Percentiles rank a stretch among this genome's conserved stretches.
These are phyloP conservation scores for Pyrenochaeta sp. DNA, from an alignment of 2,329 filamentous ascomycete genomes.

Conservation along the genomic window DNA sequence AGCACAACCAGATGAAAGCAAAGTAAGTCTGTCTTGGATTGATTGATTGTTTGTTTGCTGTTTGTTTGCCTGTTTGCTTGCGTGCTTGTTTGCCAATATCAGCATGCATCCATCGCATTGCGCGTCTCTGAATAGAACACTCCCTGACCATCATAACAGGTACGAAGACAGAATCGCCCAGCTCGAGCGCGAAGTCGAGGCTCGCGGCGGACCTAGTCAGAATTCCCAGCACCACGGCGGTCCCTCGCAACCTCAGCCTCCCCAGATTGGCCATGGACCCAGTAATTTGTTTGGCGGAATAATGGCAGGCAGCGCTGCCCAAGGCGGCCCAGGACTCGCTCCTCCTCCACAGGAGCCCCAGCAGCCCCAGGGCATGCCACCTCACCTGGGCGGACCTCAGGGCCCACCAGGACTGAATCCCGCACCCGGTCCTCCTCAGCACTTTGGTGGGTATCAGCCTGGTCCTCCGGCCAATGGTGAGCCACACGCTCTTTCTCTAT, in stretches of 20 bases:
- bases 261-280: conserved; percentile 82
- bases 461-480: conserved; percentile 69
- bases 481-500: conserved; percentile 29
- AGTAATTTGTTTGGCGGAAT: conserved; percentile 95
- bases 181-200: conserved; percentile 87
- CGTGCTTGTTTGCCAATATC: neutral
- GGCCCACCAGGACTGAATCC: conserved; percentile 73
- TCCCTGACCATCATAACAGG: conserved; percentile 59
- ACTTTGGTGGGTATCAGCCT: conserved; percentile 76
- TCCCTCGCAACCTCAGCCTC: conserved; percentile 84
- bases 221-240: conserved; percentile 80
- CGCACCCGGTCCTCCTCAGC: conserved; percentile 67
- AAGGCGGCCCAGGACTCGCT: conserved; percentile 84
- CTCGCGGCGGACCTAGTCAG: conserved; percentile 70
- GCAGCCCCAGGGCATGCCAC: conserved; percentile 65
- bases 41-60: no score
- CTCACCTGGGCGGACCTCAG: conserved; percentile 74
- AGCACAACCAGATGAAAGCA: conserved; percentile 85
- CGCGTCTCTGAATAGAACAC: neutral
- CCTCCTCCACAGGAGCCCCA: conserved; percentile 69
- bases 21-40: conserved; percentile 69
- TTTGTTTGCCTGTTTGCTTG: conserved; percentile 4
- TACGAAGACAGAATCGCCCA: conserved; percentile 92
- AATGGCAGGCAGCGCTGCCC: conserved; percentile 86
- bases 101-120: neutral